Percentiles rank a stretch among this genome's conserved stretches.
These are phyloP conservation scores for Trametes elegans DNA, from an alignment of 768 basidiomycete species.

Conservation along the genomic window DNA sequence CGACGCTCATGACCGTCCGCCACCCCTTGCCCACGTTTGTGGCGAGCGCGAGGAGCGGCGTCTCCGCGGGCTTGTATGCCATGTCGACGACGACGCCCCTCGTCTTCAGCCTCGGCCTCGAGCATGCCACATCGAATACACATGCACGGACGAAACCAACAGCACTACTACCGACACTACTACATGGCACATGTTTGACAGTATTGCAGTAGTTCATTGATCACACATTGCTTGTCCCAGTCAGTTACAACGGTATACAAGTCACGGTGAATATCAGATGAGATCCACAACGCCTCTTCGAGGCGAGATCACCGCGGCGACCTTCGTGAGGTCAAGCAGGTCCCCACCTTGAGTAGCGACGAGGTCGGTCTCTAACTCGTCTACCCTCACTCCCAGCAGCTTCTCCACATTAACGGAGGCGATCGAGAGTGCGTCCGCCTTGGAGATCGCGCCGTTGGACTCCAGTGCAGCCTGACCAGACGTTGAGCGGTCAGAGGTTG, in stretches of 20 bases:
- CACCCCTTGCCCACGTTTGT: constrained; percentile 49
- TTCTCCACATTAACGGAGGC: constrained; percentile 44
- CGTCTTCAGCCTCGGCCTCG: no score
- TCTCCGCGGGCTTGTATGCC: constrained; percentile 89
- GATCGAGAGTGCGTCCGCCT: constrained; percentile 38
- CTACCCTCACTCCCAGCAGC: constrained; percentile 32
- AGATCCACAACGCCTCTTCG: constrained; percentile 27
- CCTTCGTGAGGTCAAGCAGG: constrained; percentile 38
- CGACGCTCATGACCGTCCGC: constrained; percentile 74
- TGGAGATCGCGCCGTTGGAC: constrained; percentile 27
- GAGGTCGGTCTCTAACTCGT: constrained; percentile 20
- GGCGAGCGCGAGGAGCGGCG: constrained; percentile 75
- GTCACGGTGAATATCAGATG: constrained; percentile 1
- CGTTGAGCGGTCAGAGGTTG: background rate
- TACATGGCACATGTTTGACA: no score
- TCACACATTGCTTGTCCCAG: no score
- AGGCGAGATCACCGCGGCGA: constrained; percentile 37
- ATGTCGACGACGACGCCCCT: constrained; percentile 86
- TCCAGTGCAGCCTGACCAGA: constrained; percentile 15
- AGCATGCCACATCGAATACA: no score
- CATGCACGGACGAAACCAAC: no score
- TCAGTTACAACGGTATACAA: background rate
- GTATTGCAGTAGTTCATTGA: no score
- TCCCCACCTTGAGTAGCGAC: constrained; percentile 37
- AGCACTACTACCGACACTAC: no score